phyloP scores from a whole-genome alignment of 768 basidiomycete species.

The Cystofilobasidium bisporidii region DNA sequence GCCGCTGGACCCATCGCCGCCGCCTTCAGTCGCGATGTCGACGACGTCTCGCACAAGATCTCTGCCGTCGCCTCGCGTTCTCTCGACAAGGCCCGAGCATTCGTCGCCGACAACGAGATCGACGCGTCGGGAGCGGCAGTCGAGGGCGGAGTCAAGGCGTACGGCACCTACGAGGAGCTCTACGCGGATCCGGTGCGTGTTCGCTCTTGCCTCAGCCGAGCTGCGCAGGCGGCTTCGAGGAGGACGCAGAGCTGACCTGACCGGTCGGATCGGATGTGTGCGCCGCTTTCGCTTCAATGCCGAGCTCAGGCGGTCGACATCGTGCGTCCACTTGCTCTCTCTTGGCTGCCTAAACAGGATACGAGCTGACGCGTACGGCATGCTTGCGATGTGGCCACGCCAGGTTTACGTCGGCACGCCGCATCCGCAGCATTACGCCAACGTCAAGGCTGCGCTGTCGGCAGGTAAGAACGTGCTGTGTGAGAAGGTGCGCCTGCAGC shows the following conservation, averaged over 20 bases:
- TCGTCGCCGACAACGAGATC: constrained; percentile 56
- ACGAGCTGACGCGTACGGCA: too few species aligned
- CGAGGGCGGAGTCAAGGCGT: constrained; percentile 52
- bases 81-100: constrained; percentile 59
- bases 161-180: constrained; percentile 65
- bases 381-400: neutral
- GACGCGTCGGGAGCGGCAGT: constrained; percentile 49
- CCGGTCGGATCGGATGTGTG: too few species aligned
- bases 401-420: constrained; percentile 54
- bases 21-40: constrained; percentile 36
- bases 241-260: too few species aligned
- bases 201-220: neutral
- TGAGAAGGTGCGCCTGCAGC: constrained; percentile 50
- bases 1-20: neutral
- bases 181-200: constrained; percentile 55
- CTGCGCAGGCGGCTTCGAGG: constrained; percentile 46
- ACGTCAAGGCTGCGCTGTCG: constrained; percentile 63
- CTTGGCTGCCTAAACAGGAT: too few species aligned
- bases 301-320: constrained; percentile 51
- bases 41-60: constrained; percentile 37
- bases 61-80: constrained; percentile 70
- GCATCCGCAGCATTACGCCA: constrained; percentile 71
- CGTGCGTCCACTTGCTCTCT: constrained; percentile 32
- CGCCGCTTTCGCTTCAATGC: too few species aligned
- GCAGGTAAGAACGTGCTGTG: constrained; percentile 77